Evolutionary conservation across 1,284 basidiomycete genomes (phyloP).

Genomic region (Porogramme epimiltina): DNA sequence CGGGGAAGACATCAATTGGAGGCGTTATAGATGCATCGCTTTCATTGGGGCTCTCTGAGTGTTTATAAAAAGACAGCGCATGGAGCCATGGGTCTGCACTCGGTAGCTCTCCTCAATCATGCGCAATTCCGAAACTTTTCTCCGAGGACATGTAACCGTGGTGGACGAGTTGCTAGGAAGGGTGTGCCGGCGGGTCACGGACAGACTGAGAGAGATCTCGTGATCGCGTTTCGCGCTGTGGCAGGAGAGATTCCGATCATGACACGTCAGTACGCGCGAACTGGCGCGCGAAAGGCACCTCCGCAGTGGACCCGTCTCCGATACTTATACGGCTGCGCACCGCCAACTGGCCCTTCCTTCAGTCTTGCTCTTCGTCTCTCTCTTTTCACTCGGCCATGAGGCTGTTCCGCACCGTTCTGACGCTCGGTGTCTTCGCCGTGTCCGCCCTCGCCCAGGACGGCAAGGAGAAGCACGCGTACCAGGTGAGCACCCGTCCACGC

Average conservation of each 20-base stretch:
- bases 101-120: no score
- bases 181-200: slow-evolving; percentile 3
- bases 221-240: slow-evolving; percentile 24
- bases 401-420: slow-evolving; percentile 54
- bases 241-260: slow-evolving; percentile 16
- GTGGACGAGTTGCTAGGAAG: no score
- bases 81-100: no score
- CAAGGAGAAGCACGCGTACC: slow-evolving; percentile 72
- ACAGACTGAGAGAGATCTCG: slow-evolving; percentile 8
- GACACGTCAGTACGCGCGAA: slow-evolving; percentile 24
- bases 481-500: slow-evolving; percentile 49
- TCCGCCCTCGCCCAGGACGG: slow-evolving; percentile 55
- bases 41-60: no score
- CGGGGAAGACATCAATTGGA: no score
- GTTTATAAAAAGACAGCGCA: no score
- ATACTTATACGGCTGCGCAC: slow-evolving; percentile 15
- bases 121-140: no score
- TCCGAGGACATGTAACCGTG: no score
- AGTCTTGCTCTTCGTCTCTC: neutral
- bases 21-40: no score
- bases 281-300: neutral
- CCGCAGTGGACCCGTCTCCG: slow-evolving; percentile 4
- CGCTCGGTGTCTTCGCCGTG: slow-evolving; percentile 51
- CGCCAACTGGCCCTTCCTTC: neutral
- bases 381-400: slow-evolving; percentile 50